phyloP scores from a whole-genome alignment of 306 rosid genomes.

The Sophora flavescens region DNA sequence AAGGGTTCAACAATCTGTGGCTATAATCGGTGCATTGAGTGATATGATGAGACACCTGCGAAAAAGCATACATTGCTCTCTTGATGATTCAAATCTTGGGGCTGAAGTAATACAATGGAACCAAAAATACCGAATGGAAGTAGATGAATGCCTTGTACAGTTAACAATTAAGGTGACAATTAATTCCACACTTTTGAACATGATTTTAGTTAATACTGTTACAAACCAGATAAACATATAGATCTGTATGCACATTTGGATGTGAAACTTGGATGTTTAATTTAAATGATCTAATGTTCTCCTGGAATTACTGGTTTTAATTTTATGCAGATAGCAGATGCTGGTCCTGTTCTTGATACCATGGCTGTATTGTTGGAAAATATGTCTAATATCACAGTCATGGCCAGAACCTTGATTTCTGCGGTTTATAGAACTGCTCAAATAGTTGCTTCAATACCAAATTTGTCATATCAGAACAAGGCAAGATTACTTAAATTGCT shows the following conservation, averaged over 20 bases:
- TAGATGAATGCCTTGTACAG: slow-evolving; percentile 90
- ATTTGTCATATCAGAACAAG: slow-evolving; percentile 88
- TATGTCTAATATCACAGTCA: slow-evolving; percentile 74
- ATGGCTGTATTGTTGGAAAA: slow-evolving; percentile 94
- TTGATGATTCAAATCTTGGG: slow-evolving; percentile 83
- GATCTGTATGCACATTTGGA: slow-evolving; percentile 24
- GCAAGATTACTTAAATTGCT: slow-evolving; percentile 59
- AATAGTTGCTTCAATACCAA: slow-evolving; percentile 93
- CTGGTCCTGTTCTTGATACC: slow-evolving; percentile 89
- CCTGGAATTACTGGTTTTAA: slow-evolving; percentile 46
- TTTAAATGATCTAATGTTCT: slow-evolving; percentile 47
- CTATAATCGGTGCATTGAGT: slow-evolving; percentile 76
- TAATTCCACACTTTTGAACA: slow-evolving; percentile 23
- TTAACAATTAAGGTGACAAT: slow-evolving; percentile 80
- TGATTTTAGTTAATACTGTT: slow-evolving; percentile 37
- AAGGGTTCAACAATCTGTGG: slow-evolving; percentile 81
- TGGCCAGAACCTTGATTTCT: slow-evolving; percentile 87
- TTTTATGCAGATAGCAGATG: slow-evolving; percentile 81
- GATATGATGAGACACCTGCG: slow-evolving; percentile 94
- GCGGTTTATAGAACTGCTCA: slow-evolving; percentile 88
- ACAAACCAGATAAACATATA: slow-evolving; percentile 30
- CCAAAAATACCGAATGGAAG: slow-evolving; percentile 67
- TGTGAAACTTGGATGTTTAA: slow-evolving; percentile 35
- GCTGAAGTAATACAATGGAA: slow-evolving; percentile 80
- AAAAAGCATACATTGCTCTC: slow-evolving; percentile 89